Base-by-base conservation (phyloP, 2,329 filamentous ascomycete species). In the Malbranchea cinnamomea region DNA sequence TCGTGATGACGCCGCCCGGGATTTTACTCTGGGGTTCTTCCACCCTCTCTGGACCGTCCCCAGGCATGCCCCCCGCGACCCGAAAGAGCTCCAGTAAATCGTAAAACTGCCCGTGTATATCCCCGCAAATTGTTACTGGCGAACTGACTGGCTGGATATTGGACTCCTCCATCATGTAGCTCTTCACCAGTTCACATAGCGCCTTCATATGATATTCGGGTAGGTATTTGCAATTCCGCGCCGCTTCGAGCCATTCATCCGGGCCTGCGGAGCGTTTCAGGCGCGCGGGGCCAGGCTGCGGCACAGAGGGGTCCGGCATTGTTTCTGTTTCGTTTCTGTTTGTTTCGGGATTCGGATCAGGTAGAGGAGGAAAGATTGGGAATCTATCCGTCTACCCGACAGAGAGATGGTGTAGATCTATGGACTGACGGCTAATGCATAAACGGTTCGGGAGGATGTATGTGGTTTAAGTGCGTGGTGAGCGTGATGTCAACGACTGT, bases 61-160 rank as follows among this genome's bases (percentile, higher is more conserved):
- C 95, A 59, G 89, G 89, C 54, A 93, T 94, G 37, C 85, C 84
- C 32, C 89, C 89, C 45, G 89, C 89, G 57, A 98, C 95, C 65
- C 92, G 91, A 71, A 98, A 98, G 31, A 98, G 74, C 63, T 98
- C 89, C 84, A 98, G 95, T 57, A 98, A 63, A 53, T 98, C 89
- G 59, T 95, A 87, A 57, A 95, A 95, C 61, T 98, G 89, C 43
- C 89, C 89, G 60, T 98, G 89, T 54, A 98, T 98, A 61, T 98
- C 89, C 56, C 89, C 89, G 58, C 89, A 95, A 39, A 98, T 89
- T 33, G 89, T 98, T 43, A 95, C 89, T 25, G 89, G 89, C 57
- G 89, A 93, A 31, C 79, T 74, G 12, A 98, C 87, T n/a, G 89
- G 89, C 54, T 95, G 89, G 36, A 98, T 95, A 54, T 98, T 98